Percentiles rank a stretch among this genome's conserved stretches.
Conservation (phyloP, 257 asterid genomes). For the Solanum stenotomum region DNA sequence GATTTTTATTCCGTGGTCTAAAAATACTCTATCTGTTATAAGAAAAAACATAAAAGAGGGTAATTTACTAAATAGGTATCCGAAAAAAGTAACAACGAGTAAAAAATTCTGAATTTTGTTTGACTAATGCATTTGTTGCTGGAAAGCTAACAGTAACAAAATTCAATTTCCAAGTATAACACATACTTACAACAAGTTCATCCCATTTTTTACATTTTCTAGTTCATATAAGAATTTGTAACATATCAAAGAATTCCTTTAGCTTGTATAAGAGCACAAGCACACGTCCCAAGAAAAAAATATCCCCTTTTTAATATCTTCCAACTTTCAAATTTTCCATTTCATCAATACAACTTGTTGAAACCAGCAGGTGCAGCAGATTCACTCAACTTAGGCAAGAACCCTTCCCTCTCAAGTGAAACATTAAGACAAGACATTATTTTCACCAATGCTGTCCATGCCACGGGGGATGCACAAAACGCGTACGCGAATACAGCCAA, state of each 20-base stretch:
- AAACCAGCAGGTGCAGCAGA: conserved; percentile 38
- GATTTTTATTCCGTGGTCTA: background rate
- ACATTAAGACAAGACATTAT: conserved; percentile 52
- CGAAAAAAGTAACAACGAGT: background rate
- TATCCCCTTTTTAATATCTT: background rate
- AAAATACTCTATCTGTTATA: no score
- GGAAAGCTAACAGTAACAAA: background rate
- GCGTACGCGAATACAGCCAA: conserved; percentile 61
- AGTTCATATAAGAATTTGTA: background rate
- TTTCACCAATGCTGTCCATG: conserved; percentile 40
- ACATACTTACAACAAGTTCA: background rate
- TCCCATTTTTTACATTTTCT: background rate
- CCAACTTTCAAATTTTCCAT: background rate
- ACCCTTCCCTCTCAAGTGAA: conserved; percentile 67
- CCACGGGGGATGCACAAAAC: conserved; percentile 56
- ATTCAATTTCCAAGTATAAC: background rate
- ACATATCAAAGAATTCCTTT: background rate
- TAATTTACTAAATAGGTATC: background rate
- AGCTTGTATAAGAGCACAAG: background rate
- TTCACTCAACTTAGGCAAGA: conserved; percentile 66
- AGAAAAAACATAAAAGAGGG: no score
- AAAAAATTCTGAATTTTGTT: background rate
- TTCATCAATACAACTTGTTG: conserved; percentile 66
- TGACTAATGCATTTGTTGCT: background rate
- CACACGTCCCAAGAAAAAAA: background rate